Conservation (phyloP, 345 rosid genomes). For the Draba incana region DNA sequence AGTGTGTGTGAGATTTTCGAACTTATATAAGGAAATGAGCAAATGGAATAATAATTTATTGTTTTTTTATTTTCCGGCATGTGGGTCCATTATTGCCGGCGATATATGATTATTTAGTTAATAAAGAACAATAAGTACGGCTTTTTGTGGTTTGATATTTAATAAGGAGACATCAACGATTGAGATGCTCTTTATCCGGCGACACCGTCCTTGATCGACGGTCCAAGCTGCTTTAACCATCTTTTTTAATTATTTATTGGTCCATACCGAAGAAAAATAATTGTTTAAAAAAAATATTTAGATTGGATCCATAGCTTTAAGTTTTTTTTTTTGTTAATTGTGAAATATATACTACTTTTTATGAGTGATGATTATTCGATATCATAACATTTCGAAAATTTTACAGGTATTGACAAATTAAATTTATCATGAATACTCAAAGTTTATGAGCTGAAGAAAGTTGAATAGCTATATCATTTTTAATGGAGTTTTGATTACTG, state of each 20-base stretch:
- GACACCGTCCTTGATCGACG: slow-evolving; percentile 41
- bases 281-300: not conserved
- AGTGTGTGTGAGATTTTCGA: not conserved
- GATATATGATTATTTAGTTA: slow-evolving; percentile 12
- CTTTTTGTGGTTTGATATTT: slow-evolving; percentile 28
- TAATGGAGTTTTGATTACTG: too few relatives aligned
- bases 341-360: too few relatives aligned
- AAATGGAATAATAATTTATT: not conserved
- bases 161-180: slow-evolving; percentile 43
- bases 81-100: slow-evolving; percentile 45
- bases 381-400: too few relatives aligned
- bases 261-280: slow-evolving; percentile 2
- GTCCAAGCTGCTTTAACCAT: slow-evolving; percentile 34
- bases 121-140: slow-evolving; percentile 36
- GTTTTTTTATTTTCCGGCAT: slow-evolving; percentile 29
- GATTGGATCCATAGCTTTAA: slow-evolving; percentile 25
- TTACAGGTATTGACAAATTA: too few relatives aligned
- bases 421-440: not conserved
- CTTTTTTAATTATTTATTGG: not conserved
- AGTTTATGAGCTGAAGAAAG: not conserved
- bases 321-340: too few relatives aligned
- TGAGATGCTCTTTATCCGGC: slow-evolving; percentile 41
- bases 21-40: slow-evolving; percentile 17
- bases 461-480: not conserved
- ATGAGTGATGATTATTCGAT: too few relatives aligned